These are phyloP conservation scores for Xylariaceae sp. DNA, from an alignment of 2,329 filamentous ascomycete species.

Conservation along the genomic window DNA sequence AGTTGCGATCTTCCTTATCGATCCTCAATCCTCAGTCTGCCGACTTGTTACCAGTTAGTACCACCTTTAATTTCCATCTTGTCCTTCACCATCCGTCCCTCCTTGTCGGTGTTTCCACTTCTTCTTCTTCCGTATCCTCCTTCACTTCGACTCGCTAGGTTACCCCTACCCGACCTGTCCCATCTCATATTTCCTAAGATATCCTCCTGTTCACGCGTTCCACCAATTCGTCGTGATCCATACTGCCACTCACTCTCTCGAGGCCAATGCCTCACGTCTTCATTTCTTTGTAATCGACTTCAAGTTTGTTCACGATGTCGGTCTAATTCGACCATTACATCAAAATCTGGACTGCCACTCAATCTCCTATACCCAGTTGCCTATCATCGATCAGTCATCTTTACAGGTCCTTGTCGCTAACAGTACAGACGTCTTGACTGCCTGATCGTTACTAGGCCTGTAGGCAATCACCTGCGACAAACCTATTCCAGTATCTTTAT, in stretches of 20 bases:
- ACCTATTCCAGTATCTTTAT: neutral
- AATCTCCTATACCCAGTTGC: neutral
- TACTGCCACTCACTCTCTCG: slow-evolving; percentile 5
- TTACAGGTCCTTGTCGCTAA: neutral
- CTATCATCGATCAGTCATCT: neutral
- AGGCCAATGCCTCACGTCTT: neutral
- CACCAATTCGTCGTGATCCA: neutral
- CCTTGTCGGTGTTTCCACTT: neutral
- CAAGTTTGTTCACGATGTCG: neutral
- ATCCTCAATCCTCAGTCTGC: neutral
- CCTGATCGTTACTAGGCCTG: neutral
- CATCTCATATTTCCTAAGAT: neutral
- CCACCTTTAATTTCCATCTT: slow-evolving; percentile 19
- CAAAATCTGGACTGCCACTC: neutral
- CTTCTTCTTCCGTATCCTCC: neutral
- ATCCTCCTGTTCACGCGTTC: neutral
- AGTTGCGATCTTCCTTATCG: slow-evolving; percentile 8
- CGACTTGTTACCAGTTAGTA: slow-evolving; percentile 8
- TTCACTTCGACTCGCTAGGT: neutral
- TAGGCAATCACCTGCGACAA: neutral
- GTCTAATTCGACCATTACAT: slow-evolving; percentile 1
- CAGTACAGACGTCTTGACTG: neutral
- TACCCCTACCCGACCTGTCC: neutral
- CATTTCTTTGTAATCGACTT: neutral
- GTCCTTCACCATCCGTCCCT: slow-evolving; percentile 10